Evolutionary conservation across 2,329 filamentous ascomycete genomes (phyloP).

Genomic region (Fusarium paranaense): DNA sequence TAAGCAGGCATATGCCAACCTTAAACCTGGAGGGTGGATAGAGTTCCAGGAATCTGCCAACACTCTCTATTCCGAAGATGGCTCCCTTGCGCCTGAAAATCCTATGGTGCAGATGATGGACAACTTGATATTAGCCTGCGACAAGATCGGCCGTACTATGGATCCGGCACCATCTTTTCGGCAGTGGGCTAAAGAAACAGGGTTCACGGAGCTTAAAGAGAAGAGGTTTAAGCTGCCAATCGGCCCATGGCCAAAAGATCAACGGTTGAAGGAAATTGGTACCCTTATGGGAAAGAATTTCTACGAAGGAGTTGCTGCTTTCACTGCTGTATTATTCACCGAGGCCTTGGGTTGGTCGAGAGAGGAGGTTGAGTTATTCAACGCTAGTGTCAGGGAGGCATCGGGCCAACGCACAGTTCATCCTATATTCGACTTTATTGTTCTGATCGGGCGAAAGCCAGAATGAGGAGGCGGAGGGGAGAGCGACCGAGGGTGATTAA

Average conservation of each 20-base stretch:
- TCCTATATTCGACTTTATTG: slow-evolving; percentile 44
- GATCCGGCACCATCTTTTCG: slow-evolving; percentile 45
- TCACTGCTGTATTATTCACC: slow-evolving; percentile 52
- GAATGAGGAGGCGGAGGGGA: too few species aligned
- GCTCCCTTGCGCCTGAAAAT: slow-evolving; percentile 50
- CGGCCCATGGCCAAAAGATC: slow-evolving; percentile 53
- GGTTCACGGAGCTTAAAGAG: slow-evolving; percentile 52
- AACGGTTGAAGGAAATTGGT: slow-evolving; percentile 40
- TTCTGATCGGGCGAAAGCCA: too few species aligned
- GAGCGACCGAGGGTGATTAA: too few species aligned
- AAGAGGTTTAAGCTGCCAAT: slow-evolving; percentile 50
- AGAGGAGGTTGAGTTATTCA: slow-evolving; percentile 58
- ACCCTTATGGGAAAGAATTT: slow-evolving; percentile 53
- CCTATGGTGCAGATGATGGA: slow-evolving; percentile 48
- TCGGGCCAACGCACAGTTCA: slow-evolving; percentile 45
- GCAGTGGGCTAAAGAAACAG: slow-evolving; percentile 47
- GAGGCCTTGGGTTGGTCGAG: slow-evolving; percentile 53
- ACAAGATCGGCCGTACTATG: slow-evolving; percentile 45
- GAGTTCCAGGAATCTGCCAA: slow-evolving; percentile 58
- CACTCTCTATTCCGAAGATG: slow-evolving; percentile 53
- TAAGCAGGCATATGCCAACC: slow-evolving; percentile 45
- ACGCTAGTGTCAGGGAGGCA: slow-evolving; percentile 36
- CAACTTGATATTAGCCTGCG: slow-evolving; percentile 39
- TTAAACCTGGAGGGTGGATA: slow-evolving; percentile 61
- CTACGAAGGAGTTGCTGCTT: slow-evolving; percentile 52